Percentiles rank a stretch among this genome's conserved stretches.
phyloP scores from a whole-genome alignment of 352 stramenopile genomes.

The Peronospora farinosa region DNA sequence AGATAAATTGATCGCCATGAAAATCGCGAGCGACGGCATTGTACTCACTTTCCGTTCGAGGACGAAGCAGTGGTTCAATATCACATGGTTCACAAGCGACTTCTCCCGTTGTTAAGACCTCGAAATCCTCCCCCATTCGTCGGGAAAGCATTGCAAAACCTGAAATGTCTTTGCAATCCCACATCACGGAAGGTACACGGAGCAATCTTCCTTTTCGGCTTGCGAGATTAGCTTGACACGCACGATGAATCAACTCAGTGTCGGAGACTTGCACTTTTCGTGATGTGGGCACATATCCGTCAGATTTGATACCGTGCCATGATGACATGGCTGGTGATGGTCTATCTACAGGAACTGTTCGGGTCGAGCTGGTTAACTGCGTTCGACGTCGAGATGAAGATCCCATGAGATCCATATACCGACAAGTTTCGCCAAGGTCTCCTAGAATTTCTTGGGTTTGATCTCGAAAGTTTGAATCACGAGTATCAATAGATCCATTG shows the following conservation, averaged over 20 bases:
- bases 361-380: conserved; percentile 21
- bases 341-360: conserved; percentile 17
- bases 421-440: conserved; percentile 11
- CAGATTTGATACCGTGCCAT: conserved; percentile 9
- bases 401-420: conserved; percentile 4
- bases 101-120: conserved; percentile 33
- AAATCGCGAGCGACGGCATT: conserved; percentile 26
- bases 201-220: conserved; percentile 21
- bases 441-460: conserved; percentile 9
- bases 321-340: conserved; percentile 16
- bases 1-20: conserved; percentile 41
- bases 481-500: neutral
- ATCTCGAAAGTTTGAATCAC: neutral
- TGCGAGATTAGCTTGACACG: conserved; percentile 13
- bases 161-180: conserved; percentile 31
- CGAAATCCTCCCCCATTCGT: conserved; percentile 23
- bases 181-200: conserved; percentile 23
- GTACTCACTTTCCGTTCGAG: conserved; percentile 29
- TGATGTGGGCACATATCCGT: conserved; percentile 4
- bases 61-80: conserved; percentile 25
- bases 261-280: conserved; percentile 30
- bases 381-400: conserved; percentile 3
- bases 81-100: conserved; percentile 26
- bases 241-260: conserved; percentile 28
- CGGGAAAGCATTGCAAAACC: conserved; percentile 26